These are phyloP conservation scores for Colletotrichum gloeosporioides DNA, from an alignment of 2,329 filamentous ascomycete genomes.

Conservation along the genomic window DNA sequence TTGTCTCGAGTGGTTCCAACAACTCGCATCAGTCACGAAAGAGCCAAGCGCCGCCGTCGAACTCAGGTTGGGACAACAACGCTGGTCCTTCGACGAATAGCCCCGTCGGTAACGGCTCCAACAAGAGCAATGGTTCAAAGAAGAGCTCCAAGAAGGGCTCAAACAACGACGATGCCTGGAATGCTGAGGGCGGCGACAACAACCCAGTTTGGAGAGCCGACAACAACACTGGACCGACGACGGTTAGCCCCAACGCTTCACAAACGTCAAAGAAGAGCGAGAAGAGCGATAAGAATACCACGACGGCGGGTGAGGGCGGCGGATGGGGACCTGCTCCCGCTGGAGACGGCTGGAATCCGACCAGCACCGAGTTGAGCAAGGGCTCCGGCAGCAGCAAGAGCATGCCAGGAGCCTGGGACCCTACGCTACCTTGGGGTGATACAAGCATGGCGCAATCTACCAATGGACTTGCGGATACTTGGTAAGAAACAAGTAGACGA, in stretches of 20 bases:
- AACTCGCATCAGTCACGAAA: background rate
- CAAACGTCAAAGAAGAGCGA: constrained; percentile 1
- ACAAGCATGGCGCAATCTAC: constrained; percentile 15
- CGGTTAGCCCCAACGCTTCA: constrained; percentile 4
- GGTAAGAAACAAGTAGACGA: background rate
- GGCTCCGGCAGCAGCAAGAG: constrained; percentile 15
- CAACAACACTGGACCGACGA: constrained; percentile 11
- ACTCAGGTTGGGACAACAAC: constrained; percentile 21
- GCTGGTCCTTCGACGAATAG: constrained; percentile 16
- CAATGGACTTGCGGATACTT: background rate
- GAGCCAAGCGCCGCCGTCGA: background rate
- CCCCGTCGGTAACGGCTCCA: background rate
- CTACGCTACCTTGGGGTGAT: constrained; percentile 6
- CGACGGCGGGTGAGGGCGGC: background rate
- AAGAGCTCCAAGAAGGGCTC: background rate
- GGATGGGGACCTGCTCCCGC: constrained; percentile 10
- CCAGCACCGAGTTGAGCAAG: constrained; percentile 9
- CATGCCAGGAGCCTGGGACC: constrained; percentile 24
- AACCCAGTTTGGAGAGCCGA: constrained; percentile 7
- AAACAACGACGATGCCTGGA: background rate
- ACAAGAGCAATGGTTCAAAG: constrained; percentile 11
- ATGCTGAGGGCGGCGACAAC: background rate
- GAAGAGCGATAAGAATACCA: constrained; percentile 1
- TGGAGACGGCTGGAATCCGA: constrained; percentile 1
- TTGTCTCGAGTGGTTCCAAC: background rate